Evolutionary conservation across 176 grass and related monocot species (phyloP).

Genomic region (Cocos nucifera): DNA sequence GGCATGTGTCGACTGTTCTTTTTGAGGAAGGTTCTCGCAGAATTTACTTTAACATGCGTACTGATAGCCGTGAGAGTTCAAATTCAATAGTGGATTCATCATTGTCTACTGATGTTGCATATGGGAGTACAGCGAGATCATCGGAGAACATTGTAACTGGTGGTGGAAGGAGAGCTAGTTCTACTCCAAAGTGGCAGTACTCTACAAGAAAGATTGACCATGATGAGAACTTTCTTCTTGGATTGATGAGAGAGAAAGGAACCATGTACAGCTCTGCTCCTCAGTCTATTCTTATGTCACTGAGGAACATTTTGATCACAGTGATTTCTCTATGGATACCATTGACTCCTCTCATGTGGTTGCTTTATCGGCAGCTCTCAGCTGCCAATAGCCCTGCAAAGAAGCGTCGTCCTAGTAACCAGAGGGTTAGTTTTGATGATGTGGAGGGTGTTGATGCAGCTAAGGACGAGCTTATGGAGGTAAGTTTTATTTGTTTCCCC

Average conservation of each 20-base stretch:
- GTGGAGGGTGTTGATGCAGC: constrained; percentile 85
- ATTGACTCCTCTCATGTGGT: constrained; percentile 83
- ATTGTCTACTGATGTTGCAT: not conserved
- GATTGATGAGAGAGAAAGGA: constrained; percentile 59
- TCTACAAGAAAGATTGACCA: constrained; percentile 69
- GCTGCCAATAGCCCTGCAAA: constrained; percentile 34
- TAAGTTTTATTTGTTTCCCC: constrained; percentile 13
- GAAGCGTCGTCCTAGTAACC: constrained; percentile 35
- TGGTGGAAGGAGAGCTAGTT: constrained; percentile 2
- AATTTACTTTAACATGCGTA: constrained; percentile 61
- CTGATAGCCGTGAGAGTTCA: constrained; percentile 3
- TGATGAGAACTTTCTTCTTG: constrained; percentile 75
- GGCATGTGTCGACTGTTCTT: constrained; percentile 33
- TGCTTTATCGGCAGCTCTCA: constrained; percentile 75
- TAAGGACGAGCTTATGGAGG: constrained; percentile 81
- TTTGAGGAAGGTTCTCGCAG: constrained; percentile 85
- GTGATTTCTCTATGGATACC: constrained; percentile 73
- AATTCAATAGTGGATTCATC: not conserved
- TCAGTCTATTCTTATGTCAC: constrained; percentile 36
- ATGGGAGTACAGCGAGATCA: not conserved
- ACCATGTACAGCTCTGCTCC: constrained; percentile 66
- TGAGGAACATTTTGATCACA: constrained; percentile 58
- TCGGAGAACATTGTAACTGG: not conserved
- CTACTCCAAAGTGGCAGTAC: constrained; percentile 35
- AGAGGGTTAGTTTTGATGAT: constrained; percentile 56